Percentiles rank a stretch among this genome's conserved stretches.
These are phyloP conservation scores for Baorangia bicolor DNA, from an alignment of 768 basidiomycete species.

Conservation along the genomic window DNA sequence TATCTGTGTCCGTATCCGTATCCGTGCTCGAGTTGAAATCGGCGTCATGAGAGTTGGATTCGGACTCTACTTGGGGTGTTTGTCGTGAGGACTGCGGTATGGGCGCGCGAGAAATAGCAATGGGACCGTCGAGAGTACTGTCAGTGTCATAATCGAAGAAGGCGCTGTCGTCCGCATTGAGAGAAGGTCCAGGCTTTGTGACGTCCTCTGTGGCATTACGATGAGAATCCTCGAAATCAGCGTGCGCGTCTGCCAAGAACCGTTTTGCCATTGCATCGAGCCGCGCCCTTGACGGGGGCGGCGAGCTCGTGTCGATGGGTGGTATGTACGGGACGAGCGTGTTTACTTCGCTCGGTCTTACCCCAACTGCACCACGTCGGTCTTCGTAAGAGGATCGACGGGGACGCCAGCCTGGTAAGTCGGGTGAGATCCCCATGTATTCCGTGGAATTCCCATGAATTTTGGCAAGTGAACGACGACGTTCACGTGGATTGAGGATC, in stretches of 20 bases:
- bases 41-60: conserved; percentile 4
- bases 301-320: conserved; percentile 20
- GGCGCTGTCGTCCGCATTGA: conserved; percentile 6
- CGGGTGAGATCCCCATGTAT: conserved; percentile 26
- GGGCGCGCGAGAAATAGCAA: neutral
- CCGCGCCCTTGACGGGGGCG: conserved; percentile 14
- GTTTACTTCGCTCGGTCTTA: conserved; percentile 29
- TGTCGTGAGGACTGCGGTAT: neutral
- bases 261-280: conserved; percentile 18
- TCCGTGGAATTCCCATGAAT: conserved; percentile 15
- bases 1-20: conserved; percentile 13
- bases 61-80: neutral
- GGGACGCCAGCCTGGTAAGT: conserved; percentile 22
- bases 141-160: conserved; percentile 25
- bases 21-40: conserved; percentile 10
- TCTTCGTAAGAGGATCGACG: conserved; percentile 29
- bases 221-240: conserved; percentile 5
- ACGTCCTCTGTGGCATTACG: neutral
- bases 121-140: conserved; percentile 11
- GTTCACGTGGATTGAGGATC: conserved; percentile 14
- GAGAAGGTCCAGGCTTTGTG: neutral
- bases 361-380: conserved; percentile 19
- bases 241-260: conserved; percentile 16
- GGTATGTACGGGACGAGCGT: conserved; percentile 24
- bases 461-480: conserved; percentile 14